phyloP scores from a whole-genome alignment of 2,329 filamentous ascomycete species.

The Talaromyces sp. region DNA sequence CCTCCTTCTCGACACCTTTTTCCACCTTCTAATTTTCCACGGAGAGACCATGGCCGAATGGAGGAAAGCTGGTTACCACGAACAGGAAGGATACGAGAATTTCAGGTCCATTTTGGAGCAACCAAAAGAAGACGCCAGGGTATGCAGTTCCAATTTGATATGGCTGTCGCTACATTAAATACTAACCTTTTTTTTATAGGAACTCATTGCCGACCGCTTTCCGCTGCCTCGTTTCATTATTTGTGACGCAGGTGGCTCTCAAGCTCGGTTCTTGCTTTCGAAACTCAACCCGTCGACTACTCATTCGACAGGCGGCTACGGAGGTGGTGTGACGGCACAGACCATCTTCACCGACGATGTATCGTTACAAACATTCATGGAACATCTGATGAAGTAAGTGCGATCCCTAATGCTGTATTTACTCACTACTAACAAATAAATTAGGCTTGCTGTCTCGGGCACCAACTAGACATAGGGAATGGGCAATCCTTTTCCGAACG shows the following conservation, averaged over 20 bases:
- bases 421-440: conserved; percentile 23
- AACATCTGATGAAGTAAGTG: conserved; percentile 96
- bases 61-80: conserved; percentile 96
- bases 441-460: conserved; percentile 48
- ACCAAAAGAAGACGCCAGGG: conserved; percentile 93
- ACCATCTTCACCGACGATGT: conserved; percentile 99
- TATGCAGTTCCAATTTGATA: conserved; percentile 43
- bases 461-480: conserved; percentile 38
- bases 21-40: conserved; percentile 99
- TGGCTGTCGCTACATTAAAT: not conserved
- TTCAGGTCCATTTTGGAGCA: conserved; percentile 82
- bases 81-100: conserved; percentile 97
- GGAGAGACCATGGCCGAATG: conserved; percentile 97
- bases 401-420: not conserved
- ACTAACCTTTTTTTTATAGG: conserved; percentile 46
- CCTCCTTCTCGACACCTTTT: conserved; percentile 94
- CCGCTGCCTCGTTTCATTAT: conserved; percentile 98
- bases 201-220: conserved; percentile 95
- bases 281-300: conserved; percentile 98
- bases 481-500: not conserved
- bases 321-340: conserved; percentile 83
- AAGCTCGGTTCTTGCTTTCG: conserved; percentile 91
- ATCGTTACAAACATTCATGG: conserved; percentile 97
- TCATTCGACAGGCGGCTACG: conserved; percentile 88
- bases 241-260: conserved; percentile 95